A percentile compares a stretch with the other conserved stretches of the same genome.
Evolutionary conservation across 805 yeast genomes (phyloP).

Genomic region (Starmera caribaea): DNA sequence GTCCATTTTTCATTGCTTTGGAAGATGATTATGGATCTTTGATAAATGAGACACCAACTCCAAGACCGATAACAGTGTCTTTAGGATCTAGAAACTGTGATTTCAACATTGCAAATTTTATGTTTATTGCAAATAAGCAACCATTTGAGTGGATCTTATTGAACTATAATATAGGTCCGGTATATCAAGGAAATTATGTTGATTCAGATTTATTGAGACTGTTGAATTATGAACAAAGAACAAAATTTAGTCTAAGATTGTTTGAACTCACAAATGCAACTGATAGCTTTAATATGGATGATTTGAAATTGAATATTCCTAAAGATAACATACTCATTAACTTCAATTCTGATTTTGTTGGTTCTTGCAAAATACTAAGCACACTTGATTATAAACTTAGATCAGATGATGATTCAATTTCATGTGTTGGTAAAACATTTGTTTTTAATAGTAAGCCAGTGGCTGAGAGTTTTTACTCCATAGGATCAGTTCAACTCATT

Average conservation of each 20-base stretch:
- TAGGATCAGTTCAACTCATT: conserved; percentile 44
- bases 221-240: conserved; percentile 27
- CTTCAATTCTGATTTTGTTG: conserved; percentile 8
- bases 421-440: conserved; percentile 4
- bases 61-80: neutral
- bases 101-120: conserved; percentile 21
- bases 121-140: conserved; percentile 27
- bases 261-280: conserved; percentile 21
- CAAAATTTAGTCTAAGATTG: conserved; percentile 25
- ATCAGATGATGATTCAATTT: conserved; percentile 1
- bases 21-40: neutral
- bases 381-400: neutral
- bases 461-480: conserved; percentile 15
- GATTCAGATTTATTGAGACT: conserved; percentile 29
- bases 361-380: neutral
- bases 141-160: conserved; percentile 43
- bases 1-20: neutral
- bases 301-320: conserved; percentile 9
- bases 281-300: conserved; percentile 10
- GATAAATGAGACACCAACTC: neutral
- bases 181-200: conserved; percentile 38
- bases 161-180: conserved; percentile 36
- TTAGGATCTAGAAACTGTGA: conserved; percentile 10
- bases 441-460: conserved; percentile 3
- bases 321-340: conserved; percentile 10